Evolutionary conservation across 306 rosid species (phyloP), one percentile per base, ranked within the genome.

Genomic region (Quercus dentata): DNA sequence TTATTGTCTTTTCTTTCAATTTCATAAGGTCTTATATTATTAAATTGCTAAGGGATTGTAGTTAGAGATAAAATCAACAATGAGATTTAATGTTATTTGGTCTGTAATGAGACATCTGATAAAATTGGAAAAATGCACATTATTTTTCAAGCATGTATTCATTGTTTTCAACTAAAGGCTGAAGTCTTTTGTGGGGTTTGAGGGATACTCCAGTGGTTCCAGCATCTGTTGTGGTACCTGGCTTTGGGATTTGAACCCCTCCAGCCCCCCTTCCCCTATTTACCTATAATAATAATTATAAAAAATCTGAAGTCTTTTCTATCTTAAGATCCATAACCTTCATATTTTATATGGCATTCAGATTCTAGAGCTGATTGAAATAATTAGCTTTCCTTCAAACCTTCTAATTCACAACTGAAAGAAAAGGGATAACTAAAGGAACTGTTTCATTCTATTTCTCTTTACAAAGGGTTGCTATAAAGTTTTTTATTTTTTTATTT

Each of bases 1-100:
- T 79, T 74, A 38, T 27, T 41, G 62, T 49, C 61, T 35, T 28
- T 74, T 72, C 69, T 76, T 77, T 79, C 78, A 41, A 63, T 63
- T n/a, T 18, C 77, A 70, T 78, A 35, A 51, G 49, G 6, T 54
- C 59, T 56, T 67, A 56, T 21, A 23, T 35, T 33, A 61, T 61
- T 44, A 20, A 31, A 33, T 8, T 67, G 52, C 38, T 33, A 21
- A 31, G n/a, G 71, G 18, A 17, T 33, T 67, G 27, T 19, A 28
- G 52, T 67, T n/a, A 4, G 51, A 6, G 72, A 30, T 30, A 63
- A 63, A 28, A 63, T 28, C 20, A 7, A 28, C 14, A 63, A 25
- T 14, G 20, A 28, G 19, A 63, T 25, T 28, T 28, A 1, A 4
- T 63, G 25, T 58, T 56, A 8, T 25, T 25, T 18, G 28, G 63